These are phyloP conservation scores for Capronia epimyces DNA, from an alignment of 2,329 filamentous ascomycete genomes.

Conservation along the genomic window DNA sequence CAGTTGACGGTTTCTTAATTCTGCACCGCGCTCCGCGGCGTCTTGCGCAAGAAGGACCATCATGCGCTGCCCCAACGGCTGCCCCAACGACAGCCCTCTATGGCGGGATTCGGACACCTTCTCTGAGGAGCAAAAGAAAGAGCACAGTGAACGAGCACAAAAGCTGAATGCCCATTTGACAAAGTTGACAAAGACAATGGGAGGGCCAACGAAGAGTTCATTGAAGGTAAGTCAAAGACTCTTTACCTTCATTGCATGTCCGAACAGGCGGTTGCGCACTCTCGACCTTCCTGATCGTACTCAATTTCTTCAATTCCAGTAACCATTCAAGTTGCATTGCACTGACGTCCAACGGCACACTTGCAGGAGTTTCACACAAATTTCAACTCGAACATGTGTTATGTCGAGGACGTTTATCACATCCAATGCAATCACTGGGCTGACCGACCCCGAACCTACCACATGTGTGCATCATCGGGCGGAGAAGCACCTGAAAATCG, in stretches of 20 bases:
- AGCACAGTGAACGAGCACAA: slow-evolving; percentile 6
- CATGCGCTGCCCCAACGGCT: neutral
- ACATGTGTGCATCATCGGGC: slow-evolving; percentile 13
- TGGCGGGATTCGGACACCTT: slow-evolving; percentile 11
- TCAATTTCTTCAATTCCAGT: no score
- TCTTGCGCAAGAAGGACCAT: neutral
- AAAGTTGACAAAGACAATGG: slow-evolving; percentile 1
- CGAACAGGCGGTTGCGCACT: neutral
- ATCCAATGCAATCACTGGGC: slow-evolving; percentile 20
- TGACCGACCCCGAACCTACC: slow-evolving; percentile 14
- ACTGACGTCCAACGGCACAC: neutral
- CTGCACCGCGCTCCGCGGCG: no score
- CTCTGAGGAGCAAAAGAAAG: slow-evolving; percentile 6
- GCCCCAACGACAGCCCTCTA: neutral
- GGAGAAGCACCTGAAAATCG: neutral
- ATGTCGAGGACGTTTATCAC: slow-evolving; percentile 24
- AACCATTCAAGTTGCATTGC: neutral
- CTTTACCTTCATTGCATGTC: neutral
- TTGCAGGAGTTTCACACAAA: slow-evolving; percentile 10
- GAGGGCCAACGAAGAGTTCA: slow-evolving; percentile 11
- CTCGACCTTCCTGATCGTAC: no score
- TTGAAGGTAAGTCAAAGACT: slow-evolving; percentile 11
- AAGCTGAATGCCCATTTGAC: slow-evolving; percentile 11
- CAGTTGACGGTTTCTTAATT: no score
- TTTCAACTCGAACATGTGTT: slow-evolving; percentile 19